Evolutionary conservation across 2,329 filamentous ascomycete species (phyloP), one percentile per base, ranked within the genome.

Genomic region (Diplocarpon rosae): DNA sequence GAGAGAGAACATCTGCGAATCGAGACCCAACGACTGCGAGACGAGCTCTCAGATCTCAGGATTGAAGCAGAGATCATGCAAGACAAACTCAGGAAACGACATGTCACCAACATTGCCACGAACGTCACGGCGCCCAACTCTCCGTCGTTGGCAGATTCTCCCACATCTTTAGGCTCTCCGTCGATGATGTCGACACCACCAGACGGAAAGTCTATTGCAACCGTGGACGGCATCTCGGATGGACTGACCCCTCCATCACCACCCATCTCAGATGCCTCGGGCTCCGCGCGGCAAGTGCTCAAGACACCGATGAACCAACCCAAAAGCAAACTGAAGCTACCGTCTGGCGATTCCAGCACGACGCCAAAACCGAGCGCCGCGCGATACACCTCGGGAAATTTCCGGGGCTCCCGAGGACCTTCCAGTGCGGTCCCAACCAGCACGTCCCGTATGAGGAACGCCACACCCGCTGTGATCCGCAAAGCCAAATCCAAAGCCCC

Each of bases 1-100:
- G 92, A 98, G 65, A 79, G 92, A 59, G 92, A 98, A 64, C 67
- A 70, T 7, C 70, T 98, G 49, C 80, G 92, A 40, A 95, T 98
- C 56, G 89, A 96, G 58, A 78, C 83, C 9, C 92, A 98, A 65
- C 76, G 90, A 39, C 69, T 96, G 49, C 80, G 87, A 32, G 89
- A 95, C 59, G 92, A 98, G 63, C 71, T 96, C 11, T 84, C 85
- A 5, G 92, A 98, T 62, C 73, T 95, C 55, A 93, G 87, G 69
- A 87, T 98, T 51, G 92, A 98, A 66, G 83, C 84, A 48, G 92
- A 96, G 60, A 92, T 98, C 58, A 76, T 90, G 58, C 83, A 92
- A 59, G 87, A 95, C 71, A 96, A 95, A 72, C 71, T 96, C 60
- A 85, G 85, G 61, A 84, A 89, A 63, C 72, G 76, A 39, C 75